Evolutionary conservation across 805 yeast species (phyloP), one percentile per base, ranked within the genome.

Genomic region (Danielozyma ontarioensis): DNA sequence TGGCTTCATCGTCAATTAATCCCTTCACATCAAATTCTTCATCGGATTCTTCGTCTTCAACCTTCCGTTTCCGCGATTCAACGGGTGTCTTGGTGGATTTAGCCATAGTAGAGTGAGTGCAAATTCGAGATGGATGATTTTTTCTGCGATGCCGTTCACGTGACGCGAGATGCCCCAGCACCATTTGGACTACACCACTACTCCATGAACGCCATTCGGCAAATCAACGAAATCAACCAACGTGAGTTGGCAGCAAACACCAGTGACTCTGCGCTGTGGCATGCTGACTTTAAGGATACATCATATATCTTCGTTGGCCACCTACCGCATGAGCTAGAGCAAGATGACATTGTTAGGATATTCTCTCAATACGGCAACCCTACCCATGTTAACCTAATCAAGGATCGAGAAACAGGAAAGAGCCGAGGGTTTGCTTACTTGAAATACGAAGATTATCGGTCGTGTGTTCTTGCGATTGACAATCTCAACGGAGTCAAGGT

Each of bases 321-420:
- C 3, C 54, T 90, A 8, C 80, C 87, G 7, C 58, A 50, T 12
- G 74, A 75, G 21, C 53, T 87, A 17, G 76, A 76, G 6, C 96
- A 87, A 51, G 77, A 78, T 30, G 97, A 90, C 51, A 55, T 90
- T 0, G 48, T 88, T 5, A 71, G 78, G 0, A 74, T 89, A 21
- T 90, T 90, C 53, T 83, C 95, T 2, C 97, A 90, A 50, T 90
- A 74, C 55, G 97, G 97, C 0, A 72, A 79, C 13, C 96, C 96
- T 0, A 81, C 83, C 0, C 84, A 83, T 45, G 52, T 90, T 23
- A 76, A 80, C 32, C 61, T 89, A 32, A 72, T 76, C 17, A 70
- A 90, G 37, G 90, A 86, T 48, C 27, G 31, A 11, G 34, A 67
- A 3, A 70, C 82, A 0, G 86, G 87, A 2, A 71, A 72, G 35